Evolutionary conservation across 2,329 filamentous ascomycete species (phyloP).

Genomic region (Beauveria scarabaeidicola): DNA sequence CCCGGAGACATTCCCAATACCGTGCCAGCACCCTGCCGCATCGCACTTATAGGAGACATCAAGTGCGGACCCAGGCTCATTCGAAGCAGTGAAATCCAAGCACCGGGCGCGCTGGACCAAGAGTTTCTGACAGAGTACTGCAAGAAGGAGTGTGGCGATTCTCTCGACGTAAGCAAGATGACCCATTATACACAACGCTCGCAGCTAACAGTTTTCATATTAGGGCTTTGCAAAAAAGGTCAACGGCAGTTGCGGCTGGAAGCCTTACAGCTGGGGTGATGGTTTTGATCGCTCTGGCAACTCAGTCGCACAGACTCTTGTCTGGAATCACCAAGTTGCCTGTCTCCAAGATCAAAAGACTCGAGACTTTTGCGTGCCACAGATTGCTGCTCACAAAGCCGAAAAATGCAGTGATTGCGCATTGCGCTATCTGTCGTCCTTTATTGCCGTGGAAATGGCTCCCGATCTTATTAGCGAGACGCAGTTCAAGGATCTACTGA

Average conservation of each 20-base stretch:
- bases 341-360: not conserved
- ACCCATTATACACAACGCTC: not conserved
- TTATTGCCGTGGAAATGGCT: not conserved
- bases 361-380: not conserved
- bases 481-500: not conserved
- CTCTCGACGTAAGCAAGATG: not conserved
- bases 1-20: not conserved
- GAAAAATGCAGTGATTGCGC: not conserved
- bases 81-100: not conserved
- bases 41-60: not conserved
- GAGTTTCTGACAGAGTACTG: not conserved
- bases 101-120: not conserved
- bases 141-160: not conserved
- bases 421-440: not conserved
- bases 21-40: not conserved
- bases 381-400: not conserved
- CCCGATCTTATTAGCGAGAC: not conserved
- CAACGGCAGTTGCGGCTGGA: not conserved
- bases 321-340: not conserved
- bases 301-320: not conserved
- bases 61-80: not conserved
- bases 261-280: not conserved
- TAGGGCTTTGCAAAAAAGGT: not conserved
- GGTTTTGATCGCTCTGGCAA: not conserved
- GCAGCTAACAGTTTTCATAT: not conserved